Evolutionary conservation across 768 basidiomycete species (phyloP).

Genomic region (Tulasnella sp.): DNA sequence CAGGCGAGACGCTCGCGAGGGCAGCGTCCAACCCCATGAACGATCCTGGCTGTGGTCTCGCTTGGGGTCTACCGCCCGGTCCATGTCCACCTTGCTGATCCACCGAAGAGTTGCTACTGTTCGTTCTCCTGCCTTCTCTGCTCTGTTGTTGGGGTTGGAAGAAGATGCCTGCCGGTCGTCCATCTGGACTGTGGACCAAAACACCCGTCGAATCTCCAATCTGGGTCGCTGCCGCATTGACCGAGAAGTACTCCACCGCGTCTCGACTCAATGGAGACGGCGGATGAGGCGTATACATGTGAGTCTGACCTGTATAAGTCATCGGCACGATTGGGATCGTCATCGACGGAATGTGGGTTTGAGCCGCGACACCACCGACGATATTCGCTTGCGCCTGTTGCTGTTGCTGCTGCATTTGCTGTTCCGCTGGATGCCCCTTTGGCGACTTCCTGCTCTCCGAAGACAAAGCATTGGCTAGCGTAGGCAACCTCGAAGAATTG

Average conservation of each 20-base stretch:
- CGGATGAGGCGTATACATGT: conserved; percentile 4
- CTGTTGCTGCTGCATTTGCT: conserved; percentile 7
- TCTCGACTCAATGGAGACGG: conserved; percentile 10
- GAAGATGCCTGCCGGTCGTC: conserved; percentile 89
- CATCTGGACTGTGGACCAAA: conserved; percentile 86
- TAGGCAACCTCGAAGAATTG: background rate
- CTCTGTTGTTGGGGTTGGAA: conserved; percentile 54
- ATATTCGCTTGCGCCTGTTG: background rate
- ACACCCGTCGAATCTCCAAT: conserved; percentile 76
- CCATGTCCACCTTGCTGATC: background rate
- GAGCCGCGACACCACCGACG: background rate
- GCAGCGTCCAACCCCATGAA: background rate
- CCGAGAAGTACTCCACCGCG: conserved; percentile 56
- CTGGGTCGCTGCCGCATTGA: conserved; percentile 36
- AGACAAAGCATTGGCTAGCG: background rate
- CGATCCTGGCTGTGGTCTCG: background rate
- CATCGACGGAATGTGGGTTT: background rate
- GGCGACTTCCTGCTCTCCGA: conserved; percentile 8
- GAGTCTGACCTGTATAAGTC: background rate
- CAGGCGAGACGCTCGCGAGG: background rate
- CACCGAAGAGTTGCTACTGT: background rate
- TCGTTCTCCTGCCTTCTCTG: background rate
- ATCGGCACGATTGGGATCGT: background rate
- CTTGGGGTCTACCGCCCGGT: background rate
- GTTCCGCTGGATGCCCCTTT: conserved; percentile 8